Conservation (phyloP, 2,329 filamentous ascomycete species). For the Gnomoniopsis smithogilvyi region DNA sequence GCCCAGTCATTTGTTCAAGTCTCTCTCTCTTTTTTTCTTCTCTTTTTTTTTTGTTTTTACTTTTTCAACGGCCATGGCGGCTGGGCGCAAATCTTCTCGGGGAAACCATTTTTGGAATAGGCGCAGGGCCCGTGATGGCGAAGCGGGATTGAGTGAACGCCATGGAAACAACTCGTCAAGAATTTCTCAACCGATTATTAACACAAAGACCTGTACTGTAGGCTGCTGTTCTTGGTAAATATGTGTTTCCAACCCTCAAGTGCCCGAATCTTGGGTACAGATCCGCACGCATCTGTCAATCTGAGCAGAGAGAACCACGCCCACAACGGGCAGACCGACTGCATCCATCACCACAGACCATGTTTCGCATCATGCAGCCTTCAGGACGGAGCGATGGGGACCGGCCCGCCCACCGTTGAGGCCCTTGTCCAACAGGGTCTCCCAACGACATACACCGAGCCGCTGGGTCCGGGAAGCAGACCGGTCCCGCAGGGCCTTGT, state of each 20-base stretch:
- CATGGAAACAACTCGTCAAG: neutral
- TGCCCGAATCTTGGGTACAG: neutral
- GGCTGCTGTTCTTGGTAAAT: neutral
- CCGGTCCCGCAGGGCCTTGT: too few species aligned
- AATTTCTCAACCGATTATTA: neutral
- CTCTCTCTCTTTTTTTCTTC: too few species aligned
- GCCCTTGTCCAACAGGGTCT: too few species aligned
- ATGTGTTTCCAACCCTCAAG: neutral
- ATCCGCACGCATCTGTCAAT: neutral
- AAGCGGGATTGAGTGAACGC: neutral
- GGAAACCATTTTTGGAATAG: neutral
- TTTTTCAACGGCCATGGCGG: neutral
- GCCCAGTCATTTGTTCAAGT: neutral
- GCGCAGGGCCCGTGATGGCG: neutral
- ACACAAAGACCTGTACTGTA: neutral
- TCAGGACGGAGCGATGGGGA: too few species aligned
- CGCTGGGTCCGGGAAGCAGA: too few species aligned
- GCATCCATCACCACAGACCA: conserved; percentile 3
- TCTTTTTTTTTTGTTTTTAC: too few species aligned
- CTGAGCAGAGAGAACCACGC: neutral
- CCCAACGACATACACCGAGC: too few species aligned
- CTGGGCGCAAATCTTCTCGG: neutral
- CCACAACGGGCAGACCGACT: neutral
- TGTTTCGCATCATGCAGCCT: conserved; percentile 9
- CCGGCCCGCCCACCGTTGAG: too few species aligned